Evolutionary conservation across 1,284 basidiomycete species (phyloP), one percentile per base, ranked within the genome.

Genomic region (Mycena sp.): DNA sequence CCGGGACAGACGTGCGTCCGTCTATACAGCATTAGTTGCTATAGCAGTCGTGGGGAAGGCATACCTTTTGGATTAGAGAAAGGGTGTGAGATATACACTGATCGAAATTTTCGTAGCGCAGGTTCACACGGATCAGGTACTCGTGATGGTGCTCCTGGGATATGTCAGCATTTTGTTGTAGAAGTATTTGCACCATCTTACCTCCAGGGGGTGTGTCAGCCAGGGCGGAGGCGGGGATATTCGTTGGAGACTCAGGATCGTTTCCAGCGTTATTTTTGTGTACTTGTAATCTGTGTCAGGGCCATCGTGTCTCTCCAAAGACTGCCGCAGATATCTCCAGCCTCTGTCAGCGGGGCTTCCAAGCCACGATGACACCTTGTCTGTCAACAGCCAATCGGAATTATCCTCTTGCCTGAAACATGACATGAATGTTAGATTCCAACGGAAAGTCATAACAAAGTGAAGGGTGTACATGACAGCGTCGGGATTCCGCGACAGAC

Each of bases 311-410:
- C 91, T 87, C 59, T 88, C 85, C 57, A 99, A 81, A 25, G 91
- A 86, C 68, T 90, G 83, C 65, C 93, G 90, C 50, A 99, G 84
- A 75, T 95, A 96, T 70, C 92, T 84, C 93, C 96, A 95, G 2
- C 92, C 95, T 63, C 93, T 87, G 64, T 94, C 91, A 19, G 89
- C 84, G 26, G 90, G 83, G 1, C 91, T 86, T 1, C 96, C 96
- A 38, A 90, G 83, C 90, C 96, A 97, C 1, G 92, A 90, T 1
- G 89, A 84, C 7, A 92, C 87, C 54, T 90, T 88, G 70, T 95
- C 94, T 16, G 88, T 88, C 37, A 93, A 83, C 29, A 97, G 81
- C 94, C 94, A 96, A 63, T 91, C 87, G 1, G 87, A 87, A 4
- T 85, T 84, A 64, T 88, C 85, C 69, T 87, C 83, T 74, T 88